These are phyloP conservation scores for Claviceps pazoutovae DNA, from an alignment of 2,329 filamentous ascomycete genomes.

Conservation along the genomic window DNA sequence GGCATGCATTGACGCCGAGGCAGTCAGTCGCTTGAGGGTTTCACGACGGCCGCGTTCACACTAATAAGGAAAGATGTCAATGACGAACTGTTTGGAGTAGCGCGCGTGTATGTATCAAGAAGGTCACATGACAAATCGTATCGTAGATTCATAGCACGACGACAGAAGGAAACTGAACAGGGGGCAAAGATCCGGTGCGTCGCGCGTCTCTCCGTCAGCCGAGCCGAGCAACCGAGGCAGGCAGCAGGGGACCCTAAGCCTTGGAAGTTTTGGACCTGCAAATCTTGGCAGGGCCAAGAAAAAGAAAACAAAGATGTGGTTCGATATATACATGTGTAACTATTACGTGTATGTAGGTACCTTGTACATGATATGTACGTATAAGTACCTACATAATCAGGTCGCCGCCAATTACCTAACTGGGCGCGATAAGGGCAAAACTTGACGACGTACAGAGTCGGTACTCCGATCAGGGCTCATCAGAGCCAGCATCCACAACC, in stretches of 20 bases:
- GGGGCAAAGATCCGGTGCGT: background rate
- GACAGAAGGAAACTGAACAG: background rate
- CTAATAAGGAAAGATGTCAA: background rate
- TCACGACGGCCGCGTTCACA: background rate
- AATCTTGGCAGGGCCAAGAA: background rate
- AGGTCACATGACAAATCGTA: background rate
- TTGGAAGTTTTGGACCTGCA: background rate
- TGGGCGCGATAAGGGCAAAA: background rate
- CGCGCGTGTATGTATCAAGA: background rate
- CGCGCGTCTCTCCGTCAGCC: background rate
- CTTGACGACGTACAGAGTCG: background rate
- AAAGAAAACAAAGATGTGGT: background rate
- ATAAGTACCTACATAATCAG: background rate
- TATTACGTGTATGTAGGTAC: no score
- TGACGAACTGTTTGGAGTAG: background rate
- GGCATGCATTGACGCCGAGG: background rate
- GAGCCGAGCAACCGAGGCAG: background rate
- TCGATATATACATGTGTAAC: background rate
- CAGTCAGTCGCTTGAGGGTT: background rate
- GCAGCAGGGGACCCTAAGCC: background rate
- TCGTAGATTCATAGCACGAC: background rate
- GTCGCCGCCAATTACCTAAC: constrained; percentile 1
- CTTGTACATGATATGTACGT: no score
- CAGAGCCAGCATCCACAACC: background rate
- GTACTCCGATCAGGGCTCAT: background rate